Percentiles rank a stretch among this genome's conserved stretches.
phyloP scores from a whole-genome alignment of 805 yeast genomes.

The Cyberlindnera xishuangbannaensis region DNA sequence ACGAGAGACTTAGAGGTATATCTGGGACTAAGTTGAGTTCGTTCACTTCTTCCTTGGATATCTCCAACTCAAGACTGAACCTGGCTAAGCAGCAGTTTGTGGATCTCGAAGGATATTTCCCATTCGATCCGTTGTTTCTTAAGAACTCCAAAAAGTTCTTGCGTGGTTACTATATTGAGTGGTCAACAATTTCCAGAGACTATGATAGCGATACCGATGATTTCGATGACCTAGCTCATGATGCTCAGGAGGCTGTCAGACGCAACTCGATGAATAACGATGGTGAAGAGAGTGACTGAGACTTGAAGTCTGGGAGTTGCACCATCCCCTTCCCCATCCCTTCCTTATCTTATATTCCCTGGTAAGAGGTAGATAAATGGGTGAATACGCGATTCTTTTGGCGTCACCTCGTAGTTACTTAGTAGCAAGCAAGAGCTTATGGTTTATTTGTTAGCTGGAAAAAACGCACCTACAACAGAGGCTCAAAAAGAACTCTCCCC shows the following conservation, averaged over 20 bases:
- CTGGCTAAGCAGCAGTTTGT: constrained; percentile 73
- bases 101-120: constrained; percentile 92
- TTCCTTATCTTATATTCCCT: too few species aligned
- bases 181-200: constrained; percentile 73
- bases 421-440: too few species aligned
- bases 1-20: constrained; percentile 37
- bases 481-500: too few species aligned
- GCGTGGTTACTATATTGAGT: constrained; percentile 61
- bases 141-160: constrained; percentile 53
- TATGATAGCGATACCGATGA: constrained; percentile 42
- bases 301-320: too few species aligned
- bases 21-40: constrained; percentile 29
- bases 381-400: too few species aligned
- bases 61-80: constrained; percentile 23
- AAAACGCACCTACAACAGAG: too few species aligned
- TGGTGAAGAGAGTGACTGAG: too few species aligned
- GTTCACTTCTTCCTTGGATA: background rate
- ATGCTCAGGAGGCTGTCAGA: constrained; percentile 20
- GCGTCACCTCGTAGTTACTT: too few species aligned
- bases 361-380: too few species aligned
- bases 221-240: constrained; percentile 31
- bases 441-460: too few species aligned
- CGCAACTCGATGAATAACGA: constrained; percentile 19
- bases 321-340: too few species aligned
- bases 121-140: constrained; percentile 86